Percentiles rank a stretch among this genome's conserved stretches.
These are phyloP conservation scores for Hyaloperonospora arabidopsidis DNA, from an alignment of 352 stramenopile genomes.

Conservation along the genomic window DNA sequence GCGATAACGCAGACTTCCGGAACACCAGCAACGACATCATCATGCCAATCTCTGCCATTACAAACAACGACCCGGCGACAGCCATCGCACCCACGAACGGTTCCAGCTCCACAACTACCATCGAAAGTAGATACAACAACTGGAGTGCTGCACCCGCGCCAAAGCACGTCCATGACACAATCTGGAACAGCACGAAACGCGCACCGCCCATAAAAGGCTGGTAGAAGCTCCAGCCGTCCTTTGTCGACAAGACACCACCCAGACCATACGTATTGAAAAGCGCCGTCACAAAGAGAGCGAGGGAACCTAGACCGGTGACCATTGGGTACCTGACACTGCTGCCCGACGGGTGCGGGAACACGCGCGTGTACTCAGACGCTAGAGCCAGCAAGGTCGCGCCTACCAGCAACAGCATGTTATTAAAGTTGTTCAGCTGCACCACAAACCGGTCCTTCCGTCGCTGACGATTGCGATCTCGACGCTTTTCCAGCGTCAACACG, in stretches of 20 bases:
- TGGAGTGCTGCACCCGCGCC: constrained; percentile 57
- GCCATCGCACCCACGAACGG: constrained; percentile 71
- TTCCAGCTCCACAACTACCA: constrained; percentile 72
- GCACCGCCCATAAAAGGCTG: constrained; percentile 74
- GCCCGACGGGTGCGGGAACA: constrained; percentile 27
- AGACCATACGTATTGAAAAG: constrained; percentile 81
- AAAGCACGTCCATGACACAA: constrained; percentile 77
- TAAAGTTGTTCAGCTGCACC: constrained; percentile 79
- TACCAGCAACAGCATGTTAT: constrained; percentile 76
- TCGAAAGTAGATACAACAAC: constrained; percentile 65
- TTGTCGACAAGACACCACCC: constrained; percentile 58
- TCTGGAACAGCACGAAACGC: constrained; percentile 67
- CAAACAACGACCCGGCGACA: constrained; percentile 48
- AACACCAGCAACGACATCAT: constrained; percentile 80
- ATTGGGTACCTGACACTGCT: constrained; percentile 44
- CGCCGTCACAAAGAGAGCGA: constrained; percentile 64
- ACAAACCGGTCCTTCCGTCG: constrained; percentile 43
- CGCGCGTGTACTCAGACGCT: constrained; percentile 50
- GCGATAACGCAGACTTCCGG: constrained; percentile 8
- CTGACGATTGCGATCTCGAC: constrained; percentile 28
- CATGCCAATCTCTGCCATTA: constrained; percentile 70
- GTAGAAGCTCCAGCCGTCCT: constrained; percentile 77
- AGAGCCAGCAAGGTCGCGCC: constrained; percentile 54
- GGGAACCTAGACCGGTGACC: constrained; percentile 47
- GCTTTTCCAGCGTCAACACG: constrained; percentile 52